Conservation (phyloP, 2,329 filamentous ascomycete species). For the Penicillium frequentans region DNA sequence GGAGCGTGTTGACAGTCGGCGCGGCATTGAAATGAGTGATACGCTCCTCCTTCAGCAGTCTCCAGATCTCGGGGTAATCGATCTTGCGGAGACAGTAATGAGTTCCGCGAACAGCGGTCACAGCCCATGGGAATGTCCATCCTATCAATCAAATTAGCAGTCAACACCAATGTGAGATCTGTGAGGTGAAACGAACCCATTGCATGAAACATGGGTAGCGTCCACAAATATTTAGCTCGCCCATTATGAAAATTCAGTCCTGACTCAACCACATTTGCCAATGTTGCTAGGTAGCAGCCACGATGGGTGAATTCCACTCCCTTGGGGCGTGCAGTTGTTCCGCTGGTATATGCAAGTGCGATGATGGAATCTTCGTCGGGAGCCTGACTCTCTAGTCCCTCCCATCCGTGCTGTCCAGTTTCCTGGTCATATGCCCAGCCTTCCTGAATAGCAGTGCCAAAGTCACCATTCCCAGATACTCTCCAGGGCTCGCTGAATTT, state of each 20-base stretch:
- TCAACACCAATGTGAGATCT: too few species aligned
- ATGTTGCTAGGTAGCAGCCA: constrained; percentile 77
- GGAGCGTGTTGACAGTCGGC: constrained; percentile 91
- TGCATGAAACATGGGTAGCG: constrained; percentile 79
- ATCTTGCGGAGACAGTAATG: constrained; percentile 94
- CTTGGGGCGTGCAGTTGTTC: constrained; percentile 88
- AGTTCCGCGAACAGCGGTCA: constrained; percentile 91
- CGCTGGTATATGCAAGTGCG: constrained; percentile 89
- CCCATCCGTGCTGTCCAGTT: constrained; percentile 72
- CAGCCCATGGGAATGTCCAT: constrained; percentile 89
- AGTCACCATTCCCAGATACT: constrained; percentile 75
- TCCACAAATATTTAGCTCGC: constrained; percentile 85
- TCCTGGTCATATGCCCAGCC: constrained; percentile 70
- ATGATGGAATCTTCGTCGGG: constrained; percentile 77
- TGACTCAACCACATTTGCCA: constrained; percentile 86
- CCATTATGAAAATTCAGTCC: constrained; percentile 71
- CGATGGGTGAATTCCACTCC: constrained; percentile 91
- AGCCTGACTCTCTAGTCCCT: constrained; percentile 68
- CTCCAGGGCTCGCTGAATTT: constrained; percentile 70
- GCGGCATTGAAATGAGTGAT: constrained; percentile 96
- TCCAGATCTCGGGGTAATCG: constrained; percentile 92
- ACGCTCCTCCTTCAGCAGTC: constrained; percentile 76
- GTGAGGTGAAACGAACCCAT: constrained; percentile 45
- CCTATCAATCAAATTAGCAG: constrained; percentile 29
- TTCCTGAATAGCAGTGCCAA: constrained; percentile 79